Evolutionary conservation across 306 rosid genomes (phyloP), one percentile per base, ranked within the genome.

Genomic region (Sechiopsis laciniata): DNA sequence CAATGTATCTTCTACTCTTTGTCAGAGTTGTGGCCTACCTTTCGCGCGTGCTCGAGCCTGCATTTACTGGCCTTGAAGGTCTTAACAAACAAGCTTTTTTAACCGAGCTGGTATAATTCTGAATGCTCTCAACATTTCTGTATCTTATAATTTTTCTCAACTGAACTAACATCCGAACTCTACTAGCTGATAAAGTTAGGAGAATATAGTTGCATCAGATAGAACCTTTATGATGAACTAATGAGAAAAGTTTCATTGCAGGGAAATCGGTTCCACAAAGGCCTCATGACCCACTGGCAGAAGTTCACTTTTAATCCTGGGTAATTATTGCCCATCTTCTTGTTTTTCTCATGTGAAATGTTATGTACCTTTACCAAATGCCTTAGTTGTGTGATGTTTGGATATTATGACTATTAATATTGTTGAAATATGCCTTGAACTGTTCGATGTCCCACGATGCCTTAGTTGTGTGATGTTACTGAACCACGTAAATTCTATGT

Each of bases 231-330:
- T 64, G 53, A 17, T 46, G 53, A 35, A 6, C 10, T 35, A 37
- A 16, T 37, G 51, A 66, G 16, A 40, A 66, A 35, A 16, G 10
- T 22, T 32, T 75, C 74, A 77, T 77, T 78, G 70, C 75, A 93
- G 97, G 98, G 97, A 63, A 90, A 85, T 50, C 96, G 98, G 82
- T 83, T 93, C 83, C 91, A 93, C 86, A 93, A 90, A 83, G 90
- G 87, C 80, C 85, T 93, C 61, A 84, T 86, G 78, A 81, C 46
- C 81, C 98, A 93, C 84, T 90, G 98, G 98, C 97, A 90, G 70
- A 93, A 87, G 85, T 90, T 83, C 79, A 87, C 97, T 58, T 93
- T 93, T 76, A 93, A 93, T 85, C 98, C 98, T 63, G 90, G 98
- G 97, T 90, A 88, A 32, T 32, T 32, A 73, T 56, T 71, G 73